Evolutionary conservation across 768 basidiomycete genomes (phyloP).

Genomic region (Trametes elegans): DNA sequence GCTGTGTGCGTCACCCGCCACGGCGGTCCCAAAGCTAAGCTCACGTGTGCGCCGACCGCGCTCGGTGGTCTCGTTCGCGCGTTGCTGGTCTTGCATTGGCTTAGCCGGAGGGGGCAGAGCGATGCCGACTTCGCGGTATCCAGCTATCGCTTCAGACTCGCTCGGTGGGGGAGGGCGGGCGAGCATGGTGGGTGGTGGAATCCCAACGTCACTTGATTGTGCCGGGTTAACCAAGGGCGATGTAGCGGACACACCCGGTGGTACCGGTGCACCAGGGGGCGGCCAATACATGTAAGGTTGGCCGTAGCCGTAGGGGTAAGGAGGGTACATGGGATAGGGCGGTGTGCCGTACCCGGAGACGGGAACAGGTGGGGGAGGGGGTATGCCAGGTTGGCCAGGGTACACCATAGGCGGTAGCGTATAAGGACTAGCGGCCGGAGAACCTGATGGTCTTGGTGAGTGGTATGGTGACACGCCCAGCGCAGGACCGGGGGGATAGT

Average conservation of each 20-base stretch:
- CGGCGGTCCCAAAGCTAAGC: conserved; percentile 55
- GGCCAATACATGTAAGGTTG: conserved; percentile 41
- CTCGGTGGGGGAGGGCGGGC: conserved; percentile 33
- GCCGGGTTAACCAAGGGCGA: conserved; percentile 4
- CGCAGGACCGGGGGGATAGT: conserved; percentile 11
- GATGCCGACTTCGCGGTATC: conserved; percentile 32
- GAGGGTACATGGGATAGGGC: conserved; percentile 35
- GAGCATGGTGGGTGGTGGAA: conserved; percentile 33
- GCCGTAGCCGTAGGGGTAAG: conserved; percentile 33
- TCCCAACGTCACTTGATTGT: conserved; percentile 3
- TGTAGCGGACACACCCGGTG: background rate
- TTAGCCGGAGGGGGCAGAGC: conserved; percentile 20
- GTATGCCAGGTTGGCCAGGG: conserved; percentile 14
- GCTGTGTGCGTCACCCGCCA: conserved; percentile 25
- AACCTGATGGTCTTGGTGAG: conserved; percentile 21
- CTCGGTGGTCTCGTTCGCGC: conserved; percentile 1
- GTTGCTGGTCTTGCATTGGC: background rate
- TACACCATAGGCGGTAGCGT: conserved; percentile 21
- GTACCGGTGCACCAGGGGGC: conserved; percentile 3
- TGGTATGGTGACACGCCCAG: conserved; percentile 20
- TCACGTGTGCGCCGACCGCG: conserved; percentile 26
- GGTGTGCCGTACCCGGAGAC: conserved; percentile 31
- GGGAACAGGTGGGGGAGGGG: conserved; percentile 14
- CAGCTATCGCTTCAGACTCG: conserved; percentile 35
- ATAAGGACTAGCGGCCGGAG: conserved; percentile 18